Evolutionary conservation across 225 moss, liverwort and hornwort genomes (phyloP).

Genomic region (Sphagnum contortum): DNA sequence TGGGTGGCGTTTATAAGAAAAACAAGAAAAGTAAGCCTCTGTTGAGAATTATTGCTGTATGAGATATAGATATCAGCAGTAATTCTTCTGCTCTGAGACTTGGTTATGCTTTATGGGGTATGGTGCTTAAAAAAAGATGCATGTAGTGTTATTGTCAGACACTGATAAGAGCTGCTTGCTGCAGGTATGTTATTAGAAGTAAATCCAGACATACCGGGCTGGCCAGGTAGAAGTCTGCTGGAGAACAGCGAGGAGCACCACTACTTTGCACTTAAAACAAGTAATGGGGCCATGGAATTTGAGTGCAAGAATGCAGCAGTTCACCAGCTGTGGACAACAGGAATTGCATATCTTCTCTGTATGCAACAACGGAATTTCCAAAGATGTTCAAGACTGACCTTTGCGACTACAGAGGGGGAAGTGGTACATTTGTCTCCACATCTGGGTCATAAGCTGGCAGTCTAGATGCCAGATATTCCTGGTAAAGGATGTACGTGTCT

Average conservation of each 20-base stretch:
- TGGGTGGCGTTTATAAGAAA: slow-evolving; percentile 58
- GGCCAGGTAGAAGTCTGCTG: slow-evolving; percentile 63
- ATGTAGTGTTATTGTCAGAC: background rate
- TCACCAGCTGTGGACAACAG: slow-evolving; percentile 62
- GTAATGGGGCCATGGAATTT: slow-evolving; percentile 57
- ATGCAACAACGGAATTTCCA: slow-evolving; percentile 44
- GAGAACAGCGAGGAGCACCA: slow-evolving; percentile 47
- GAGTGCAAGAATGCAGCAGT: slow-evolving; percentile 55
- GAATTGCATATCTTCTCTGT: slow-evolving; percentile 40
- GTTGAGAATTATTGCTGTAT: no score
- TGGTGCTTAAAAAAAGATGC: no score
- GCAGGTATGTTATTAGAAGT: slow-evolving; percentile 58
- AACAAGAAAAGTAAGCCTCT: slow-evolving; percentile 40
- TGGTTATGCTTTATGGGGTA: no score
- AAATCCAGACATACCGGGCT: slow-evolving; percentile 54
- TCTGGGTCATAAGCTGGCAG: no score
- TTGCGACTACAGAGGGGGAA: no score
- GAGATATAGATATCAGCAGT: no score
- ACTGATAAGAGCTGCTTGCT: background rate
- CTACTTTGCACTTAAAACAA: slow-evolving; percentile 61
- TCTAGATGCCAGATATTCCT: no score
- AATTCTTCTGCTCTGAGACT: no score
- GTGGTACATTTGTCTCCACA: no score
- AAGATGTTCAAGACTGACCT: slow-evolving; percentile 13
- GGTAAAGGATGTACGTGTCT: no score